Conservation (phyloP, 495 filamentous ascomycete genomes). For the Penicillium fimorum region DNA sequence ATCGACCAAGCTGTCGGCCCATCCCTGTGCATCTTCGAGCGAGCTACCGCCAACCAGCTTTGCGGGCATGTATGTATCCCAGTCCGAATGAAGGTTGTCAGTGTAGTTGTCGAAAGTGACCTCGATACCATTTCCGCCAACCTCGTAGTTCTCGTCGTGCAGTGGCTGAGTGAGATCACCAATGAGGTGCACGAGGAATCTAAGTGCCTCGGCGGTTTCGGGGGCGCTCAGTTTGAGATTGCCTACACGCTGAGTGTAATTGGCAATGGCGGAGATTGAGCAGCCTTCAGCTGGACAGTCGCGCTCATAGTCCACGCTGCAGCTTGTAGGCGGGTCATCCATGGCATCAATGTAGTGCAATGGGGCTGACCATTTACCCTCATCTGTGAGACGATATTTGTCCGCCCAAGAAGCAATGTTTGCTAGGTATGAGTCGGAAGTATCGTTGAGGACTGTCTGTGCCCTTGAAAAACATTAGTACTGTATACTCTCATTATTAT, state of each 20-base stretch:
- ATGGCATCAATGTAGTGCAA: conserved; percentile 66
- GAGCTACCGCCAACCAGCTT: conserved; percentile 44
- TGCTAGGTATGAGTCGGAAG: conserved; percentile 55
- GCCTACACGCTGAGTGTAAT: conserved; percentile 44
- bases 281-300: conserved; percentile 61
- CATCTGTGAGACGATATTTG: conserved; percentile 52
- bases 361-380: conserved; percentile 51
- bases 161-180: conserved; percentile 66
- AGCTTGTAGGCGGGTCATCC: conserved; percentile 56
- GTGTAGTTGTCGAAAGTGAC: conserved; percentile 52
- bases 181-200: conserved; percentile 58
- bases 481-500: background rate
- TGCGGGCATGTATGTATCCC: conserved; percentile 66
- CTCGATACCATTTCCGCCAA: conserved; percentile 60
- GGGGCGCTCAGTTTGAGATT: conserved; percentile 22
- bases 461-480: conserved; percentile 20
- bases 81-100: conserved; percentile 62
- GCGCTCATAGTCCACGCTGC: conserved; percentile 53
- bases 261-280: conserved; percentile 59
- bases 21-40: conserved; percentile 33
- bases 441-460: conserved; percentile 30
- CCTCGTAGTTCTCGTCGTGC: conserved; percentile 56
- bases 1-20: conserved; percentile 32
- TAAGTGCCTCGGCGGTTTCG: conserved; percentile 34
- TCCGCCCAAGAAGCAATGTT: conserved; percentile 63